Percentiles rank a stretch among this genome's conserved stretches.
These are phyloP conservation scores for Xylaria bambusicola DNA, from an alignment of 495 filamentous ascomycete genomes.

Conservation along the genomic window DNA sequence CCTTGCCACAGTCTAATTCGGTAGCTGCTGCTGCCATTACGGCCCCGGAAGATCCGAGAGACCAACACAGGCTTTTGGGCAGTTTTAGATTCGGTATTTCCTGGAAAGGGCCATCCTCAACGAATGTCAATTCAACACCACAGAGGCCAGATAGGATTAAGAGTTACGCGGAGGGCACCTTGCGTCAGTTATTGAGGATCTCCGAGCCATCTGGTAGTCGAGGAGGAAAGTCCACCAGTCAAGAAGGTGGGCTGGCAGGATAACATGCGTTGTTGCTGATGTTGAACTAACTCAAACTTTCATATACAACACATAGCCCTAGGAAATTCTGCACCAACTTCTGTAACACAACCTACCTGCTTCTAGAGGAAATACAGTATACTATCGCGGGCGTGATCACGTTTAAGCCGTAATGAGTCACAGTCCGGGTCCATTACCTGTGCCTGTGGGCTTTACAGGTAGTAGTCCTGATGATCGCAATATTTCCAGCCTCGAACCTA, in stretches of 20 bases:
- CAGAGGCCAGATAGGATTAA: conserved; percentile 5
- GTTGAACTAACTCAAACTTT: too few species aligned
- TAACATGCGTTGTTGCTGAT: background rate
- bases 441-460: too few species aligned
- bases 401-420: too few species aligned
- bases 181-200: conserved; percentile 12
- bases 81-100: conserved; percentile 15
- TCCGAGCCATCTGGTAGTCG: background rate
- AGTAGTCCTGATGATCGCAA: too few species aligned
- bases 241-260: background rate
- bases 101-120: conserved; percentile 9
- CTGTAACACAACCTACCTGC: background rate
- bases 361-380: too few species aligned
- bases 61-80: conserved; percentile 3
- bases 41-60: conserved; percentile 1
- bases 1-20: conserved; percentile 12
- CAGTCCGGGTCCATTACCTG: too few species aligned
- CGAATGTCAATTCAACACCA: background rate
- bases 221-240: conserved; percentile 1
- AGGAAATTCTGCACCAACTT: background rate
- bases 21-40: conserved; percentile 8
- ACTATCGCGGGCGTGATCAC: too few species aligned
- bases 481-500: too few species aligned
- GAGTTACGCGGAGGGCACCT: conserved; percentile 19
- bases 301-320: background rate